Percentiles rank a stretch among this genome's conserved stretches.
These are phyloP conservation scores for Boletus chippewaensis DNA, from an alignment of 1,284 basidiomycete species.

Conservation along the genomic window DNA sequence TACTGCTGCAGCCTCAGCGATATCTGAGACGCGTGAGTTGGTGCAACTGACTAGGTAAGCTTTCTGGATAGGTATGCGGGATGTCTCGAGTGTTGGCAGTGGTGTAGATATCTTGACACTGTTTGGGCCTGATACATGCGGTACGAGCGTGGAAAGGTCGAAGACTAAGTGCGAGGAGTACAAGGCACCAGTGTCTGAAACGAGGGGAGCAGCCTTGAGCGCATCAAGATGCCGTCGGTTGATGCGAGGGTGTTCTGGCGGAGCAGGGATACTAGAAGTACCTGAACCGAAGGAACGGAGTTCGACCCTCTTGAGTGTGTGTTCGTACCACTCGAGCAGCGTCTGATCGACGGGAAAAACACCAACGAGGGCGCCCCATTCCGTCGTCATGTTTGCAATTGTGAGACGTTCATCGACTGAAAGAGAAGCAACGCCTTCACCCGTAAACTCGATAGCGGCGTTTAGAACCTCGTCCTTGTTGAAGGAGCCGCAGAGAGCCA, in stretches of 20 bases:
- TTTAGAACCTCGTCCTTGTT: slow-evolving; percentile 98
- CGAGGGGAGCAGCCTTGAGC: slow-evolving; percentile 50
- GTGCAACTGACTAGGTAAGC: slow-evolving; percentile 99
- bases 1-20: slow-evolving; percentile 87
- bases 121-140: slow-evolving; percentile 95
- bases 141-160: slow-evolving; percentile 90
- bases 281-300: slow-evolving; percentile 67
- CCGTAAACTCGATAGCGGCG: slow-evolving; percentile 96
- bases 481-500: slow-evolving; percentile 94
- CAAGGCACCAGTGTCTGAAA: slow-evolving; percentile 72
- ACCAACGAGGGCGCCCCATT: slow-evolving; percentile 96
- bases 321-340: slow-evolving; percentile 85
- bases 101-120: slow-evolving; percentile 95
- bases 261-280: slow-evolving; percentile 48
- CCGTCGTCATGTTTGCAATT: slow-evolving; percentile 98
- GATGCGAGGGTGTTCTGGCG: slow-evolving; percentile 83
- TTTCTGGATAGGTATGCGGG: slow-evolving; percentile 85
- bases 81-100: slow-evolving; percentile 71
- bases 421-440: slow-evolving; percentile 80
- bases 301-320: slow-evolving; percentile 71
- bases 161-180: slow-evolving; percentile 90
- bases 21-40: slow-evolving; percentile 94
- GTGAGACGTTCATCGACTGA: slow-evolving; percentile 90
- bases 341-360: slow-evolving; percentile 91
- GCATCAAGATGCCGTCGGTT: slow-evolving; percentile 69